Evolutionary conservation across 2,329 filamentous ascomycete species (phyloP).

Genomic region (Orbilia brochopaga): DNA sequence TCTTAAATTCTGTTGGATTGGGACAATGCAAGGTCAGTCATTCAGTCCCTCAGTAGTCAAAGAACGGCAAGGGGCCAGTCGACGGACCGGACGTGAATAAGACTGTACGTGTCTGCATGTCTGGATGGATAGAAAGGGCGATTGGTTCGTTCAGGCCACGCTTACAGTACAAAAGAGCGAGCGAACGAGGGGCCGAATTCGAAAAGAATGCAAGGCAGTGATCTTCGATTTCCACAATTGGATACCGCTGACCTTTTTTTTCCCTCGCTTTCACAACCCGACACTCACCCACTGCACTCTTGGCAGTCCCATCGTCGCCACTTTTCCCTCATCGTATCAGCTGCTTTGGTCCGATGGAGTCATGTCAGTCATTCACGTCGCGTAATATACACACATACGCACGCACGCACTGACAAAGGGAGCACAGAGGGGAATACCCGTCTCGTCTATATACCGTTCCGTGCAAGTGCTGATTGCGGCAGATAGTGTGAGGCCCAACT

Average conservation of each 20-base stretch:
- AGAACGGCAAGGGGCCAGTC: conserved; percentile 30
- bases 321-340: not conserved
- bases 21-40: not conserved
- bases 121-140: conserved; percentile 18
- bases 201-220: conserved; percentile 19
- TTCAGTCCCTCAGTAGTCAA: no score
- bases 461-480: conserved; percentile 25
- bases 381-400: no score
- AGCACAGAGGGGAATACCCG: no score
- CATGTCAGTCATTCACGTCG: no score
- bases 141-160: conserved; percentile 25
- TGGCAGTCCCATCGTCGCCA: not conserved
- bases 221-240: conserved; percentile 34
- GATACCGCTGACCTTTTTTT: conserved; percentile 25
- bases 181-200: conserved; percentile 34
- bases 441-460: conserved; percentile 22
- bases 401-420: no score
- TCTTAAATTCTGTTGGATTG: conserved; percentile 20
- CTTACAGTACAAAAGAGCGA: conserved; percentile 35
- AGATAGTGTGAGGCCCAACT: conserved; percentile 23
- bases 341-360: conserved; percentile 23
- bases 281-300: conserved; percentile 46
- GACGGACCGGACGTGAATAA: no score
- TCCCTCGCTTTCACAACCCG: conserved; percentile 22
- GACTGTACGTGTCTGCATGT: conserved; percentile 38